phyloP scores from a whole-genome alignment of 2,329 filamentous ascomycete species.

The Epichloe baconii region DNA sequence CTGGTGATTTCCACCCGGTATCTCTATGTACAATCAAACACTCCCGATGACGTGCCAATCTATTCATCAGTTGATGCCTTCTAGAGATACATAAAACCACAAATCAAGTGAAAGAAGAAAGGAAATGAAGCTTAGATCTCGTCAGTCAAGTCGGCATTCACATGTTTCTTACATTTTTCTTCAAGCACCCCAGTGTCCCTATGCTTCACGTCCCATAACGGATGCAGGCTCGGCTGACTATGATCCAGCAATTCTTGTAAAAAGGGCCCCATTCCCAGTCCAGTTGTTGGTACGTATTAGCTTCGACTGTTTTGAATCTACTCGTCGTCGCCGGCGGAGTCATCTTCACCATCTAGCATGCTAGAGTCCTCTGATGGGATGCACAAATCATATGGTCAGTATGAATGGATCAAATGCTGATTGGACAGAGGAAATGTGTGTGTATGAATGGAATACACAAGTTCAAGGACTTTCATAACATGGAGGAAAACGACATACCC shows the following conservation, averaged over 20 bases:
- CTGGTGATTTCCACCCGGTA: no score
- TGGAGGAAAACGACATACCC: background rate
- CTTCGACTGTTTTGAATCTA: background rate
- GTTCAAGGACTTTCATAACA: background rate
- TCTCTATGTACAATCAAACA: no score
- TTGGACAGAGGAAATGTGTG: background rate
- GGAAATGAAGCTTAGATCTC: no score
- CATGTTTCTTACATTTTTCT: no score
- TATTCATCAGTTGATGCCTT: no score
- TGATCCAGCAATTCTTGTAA: background rate
- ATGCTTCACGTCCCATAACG: background rate
- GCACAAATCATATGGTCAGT: background rate
- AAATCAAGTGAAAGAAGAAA: no score
- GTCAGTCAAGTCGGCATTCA: no score
- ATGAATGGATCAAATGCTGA: no score
- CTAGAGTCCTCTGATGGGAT: background rate
- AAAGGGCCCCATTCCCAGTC: background rate
- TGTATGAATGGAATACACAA: background rate
- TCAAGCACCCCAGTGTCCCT: background rate
- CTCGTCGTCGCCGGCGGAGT: slow-evolving; percentile 3
- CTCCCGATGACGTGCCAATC: no score
- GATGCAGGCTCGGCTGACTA: background rate
- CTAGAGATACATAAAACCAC: no score
- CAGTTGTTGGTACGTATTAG: background rate
- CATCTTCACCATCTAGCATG: background rate